Percentiles rank a stretch among this genome's conserved stretches.
These are phyloP conservation scores for Wickerhamiella infanticola DNA, from an alignment of 1,139 yeast genomes.

Conservation along the genomic window DNA sequence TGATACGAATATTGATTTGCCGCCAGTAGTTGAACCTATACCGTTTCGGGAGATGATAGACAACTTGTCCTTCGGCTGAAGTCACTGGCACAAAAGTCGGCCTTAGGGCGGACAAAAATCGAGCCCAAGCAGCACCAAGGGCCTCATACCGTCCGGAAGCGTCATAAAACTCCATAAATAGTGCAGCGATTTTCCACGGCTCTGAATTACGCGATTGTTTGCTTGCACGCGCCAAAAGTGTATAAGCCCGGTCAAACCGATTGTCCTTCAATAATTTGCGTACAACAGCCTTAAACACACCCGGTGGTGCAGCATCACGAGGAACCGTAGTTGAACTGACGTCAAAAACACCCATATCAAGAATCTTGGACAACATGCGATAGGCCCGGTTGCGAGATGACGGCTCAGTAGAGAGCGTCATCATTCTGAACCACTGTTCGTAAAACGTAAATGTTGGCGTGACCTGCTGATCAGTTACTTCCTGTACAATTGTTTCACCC, in stretches of 20 bases:
- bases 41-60: conserved; percentile 7
- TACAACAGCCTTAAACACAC: conserved; percentile 12
- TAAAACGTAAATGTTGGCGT: conserved; percentile 9
- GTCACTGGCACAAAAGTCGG: conserved; percentile 5
- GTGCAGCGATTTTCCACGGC: conserved; percentile 7
- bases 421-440: conserved; percentile 10
- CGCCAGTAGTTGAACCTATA: conserved; percentile 7
- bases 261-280: conserved; percentile 7
- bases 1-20: conserved; percentile 6
- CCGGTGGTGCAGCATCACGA: conserved; percentile 10
- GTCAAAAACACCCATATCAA: conserved; percentile 10
- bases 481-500: conserved; percentile 2
- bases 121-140: conserved; percentile 8
- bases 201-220: background rate
- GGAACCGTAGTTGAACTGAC: conserved; percentile 8
- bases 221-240: conserved; percentile 8
- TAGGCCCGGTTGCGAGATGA: conserved; percentile 5
- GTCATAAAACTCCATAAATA: conserved; percentile 9
- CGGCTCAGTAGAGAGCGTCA: conserved; percentile 6
- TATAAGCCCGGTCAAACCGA: conserved; percentile 7
- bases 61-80: background rate
- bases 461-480: conserved; percentile 5
- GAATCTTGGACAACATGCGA: conserved; percentile 5
- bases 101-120: conserved; percentile 6
- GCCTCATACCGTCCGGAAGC: conserved; percentile 1